phyloP scores from a whole-genome alignment of 148 eudicot species.

The Vaccinium corymbosum region DNA sequence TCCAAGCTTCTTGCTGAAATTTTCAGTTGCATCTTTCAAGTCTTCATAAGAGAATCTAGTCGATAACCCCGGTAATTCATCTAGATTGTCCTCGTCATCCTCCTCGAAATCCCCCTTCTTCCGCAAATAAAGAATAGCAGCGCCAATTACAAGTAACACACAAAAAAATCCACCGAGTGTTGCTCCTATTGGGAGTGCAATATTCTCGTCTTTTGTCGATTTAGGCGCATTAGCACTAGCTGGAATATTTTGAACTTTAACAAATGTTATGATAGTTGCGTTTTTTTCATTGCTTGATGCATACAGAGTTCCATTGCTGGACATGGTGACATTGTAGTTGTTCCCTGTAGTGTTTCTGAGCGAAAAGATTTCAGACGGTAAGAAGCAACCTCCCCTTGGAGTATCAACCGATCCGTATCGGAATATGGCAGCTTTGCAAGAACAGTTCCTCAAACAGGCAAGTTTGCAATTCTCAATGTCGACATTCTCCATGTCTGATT shows the following conservation, averaged over 20 bases:
- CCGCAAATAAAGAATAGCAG: background rate
- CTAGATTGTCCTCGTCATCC: conserved; percentile 1
- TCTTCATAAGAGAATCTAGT: conserved; percentile 19
- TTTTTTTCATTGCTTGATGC: background rate
- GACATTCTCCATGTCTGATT: background rate
- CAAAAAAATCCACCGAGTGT: background rate
- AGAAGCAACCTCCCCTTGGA: conserved; percentile 21
- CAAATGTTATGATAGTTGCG: background rate
- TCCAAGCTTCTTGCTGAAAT: conserved; percentile 1
- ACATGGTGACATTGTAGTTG: background rate
- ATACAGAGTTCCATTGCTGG: background rate
- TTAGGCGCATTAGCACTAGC: too few species aligned
- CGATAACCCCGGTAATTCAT: conserved; percentile 6
- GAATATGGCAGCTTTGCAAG: conserved; percentile 32
- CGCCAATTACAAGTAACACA: background rate
- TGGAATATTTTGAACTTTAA: conserved; percentile 7
- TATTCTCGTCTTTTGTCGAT: background rate
- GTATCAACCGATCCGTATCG: background rate
- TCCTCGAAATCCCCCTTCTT: background rate
- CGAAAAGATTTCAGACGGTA: conserved; percentile 23
- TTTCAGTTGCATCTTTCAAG: background rate
- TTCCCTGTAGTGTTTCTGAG: conserved; percentile 5
- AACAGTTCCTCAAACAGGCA: conserved; percentile 25
- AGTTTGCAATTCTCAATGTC: conserved; percentile 18
- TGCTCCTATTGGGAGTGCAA: background rate